Base-by-base conservation (phyloP, 1,284 basidiomycete species). In the Rhizopogon hawkerae region DNA sequence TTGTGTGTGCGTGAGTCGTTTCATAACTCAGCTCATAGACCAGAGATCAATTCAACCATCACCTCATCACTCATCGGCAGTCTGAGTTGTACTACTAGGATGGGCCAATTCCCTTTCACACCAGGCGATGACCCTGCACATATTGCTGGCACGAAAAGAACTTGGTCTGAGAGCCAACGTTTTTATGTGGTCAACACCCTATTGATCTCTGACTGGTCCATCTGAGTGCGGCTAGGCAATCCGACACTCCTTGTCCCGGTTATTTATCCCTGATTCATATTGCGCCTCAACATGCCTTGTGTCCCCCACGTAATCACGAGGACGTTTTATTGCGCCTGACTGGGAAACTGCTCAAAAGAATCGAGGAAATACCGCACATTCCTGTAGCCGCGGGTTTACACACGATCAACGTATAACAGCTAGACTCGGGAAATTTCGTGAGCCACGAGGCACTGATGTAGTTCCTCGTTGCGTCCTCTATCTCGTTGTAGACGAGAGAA, bases 311-410 rank as follows among this genome's bases (percentile, higher is more conserved):
- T 50, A 26, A 35, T 37, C 50, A 46, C 35, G 45, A 37, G 38
- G 24, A 24, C 42, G 41, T 42, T 41, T 33, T 26, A 39, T 18
- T 46, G 37, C 48, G 37, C 39, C 45, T 57, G 51, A 33, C 46
- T 33, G 48, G 35, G 54, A 52, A 49, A 37, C 46, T 41, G 2
- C 35, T 35, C 36, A 42, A 48, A 53, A 52, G 48, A 48, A 48
- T 60, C 53, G 54, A 52, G 37, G 43, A 42, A 50, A 35, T 52
- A 46, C 52, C 57, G 50, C 51, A 45, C 58, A 57, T 58, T 47
- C 23, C 38, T 26, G 31, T 52, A 31, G 13, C 61, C 61, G 61
- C 61, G 56, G 63, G 49, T 64, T 62, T 54, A 37, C 56, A 50
- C 52, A 52, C 60, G 46, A 34, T 26, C 39, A 45, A 43, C 23